A percentile compares a stretch with the other conserved stretches of the same genome.
phyloP scores from a whole-genome alignment of 1,139 yeast genomes.

The Saccharomycopsis hybrid region DNA sequence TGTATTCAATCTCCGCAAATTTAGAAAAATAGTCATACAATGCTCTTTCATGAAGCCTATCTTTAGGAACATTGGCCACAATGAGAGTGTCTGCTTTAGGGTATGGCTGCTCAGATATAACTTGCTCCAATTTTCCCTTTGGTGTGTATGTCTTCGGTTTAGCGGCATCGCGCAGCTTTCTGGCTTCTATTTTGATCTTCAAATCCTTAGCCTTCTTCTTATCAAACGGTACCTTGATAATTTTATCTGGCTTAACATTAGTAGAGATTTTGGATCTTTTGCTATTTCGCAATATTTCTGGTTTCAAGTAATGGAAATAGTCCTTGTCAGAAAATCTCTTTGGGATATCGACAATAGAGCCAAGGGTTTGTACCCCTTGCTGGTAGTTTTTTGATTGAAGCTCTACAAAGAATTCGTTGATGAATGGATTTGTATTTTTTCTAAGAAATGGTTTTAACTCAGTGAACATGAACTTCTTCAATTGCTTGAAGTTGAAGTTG shows the following conservation, averaged over 20 bases:
- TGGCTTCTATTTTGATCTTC: too few relatives aligned
- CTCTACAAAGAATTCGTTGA: not conserved
- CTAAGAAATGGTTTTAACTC: constrained; percentile 4
- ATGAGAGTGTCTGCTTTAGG: constrained; percentile 25
- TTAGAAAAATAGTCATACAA: constrained; percentile 33
- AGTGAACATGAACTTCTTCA: not conserved
- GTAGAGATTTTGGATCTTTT: too few relatives aligned
- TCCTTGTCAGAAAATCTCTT: too few relatives aligned
- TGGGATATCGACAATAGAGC: too few relatives aligned
- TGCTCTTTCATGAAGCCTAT: constrained; percentile 32
- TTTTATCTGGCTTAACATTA: not conserved
- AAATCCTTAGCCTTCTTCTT: too few relatives aligned
- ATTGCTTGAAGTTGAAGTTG: not conserved
- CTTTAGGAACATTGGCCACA: constrained; percentile 39
- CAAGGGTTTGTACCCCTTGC: too few relatives aligned
- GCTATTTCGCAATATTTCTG: not conserved
- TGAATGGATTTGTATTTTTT: not conserved
- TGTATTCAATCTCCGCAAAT: constrained; percentile 34
- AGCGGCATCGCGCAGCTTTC: too few relatives aligned
- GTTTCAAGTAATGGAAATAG: too few relatives aligned
- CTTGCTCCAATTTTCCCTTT: not conserved
- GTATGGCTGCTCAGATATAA: not conserved
- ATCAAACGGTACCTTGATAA: constrained; percentile 4
- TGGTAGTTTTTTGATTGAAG: too few relatives aligned
- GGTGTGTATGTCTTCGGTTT: not conserved